Evolutionary conservation across 176 grass and related monocot genomes (phyloP), one percentile per base, ranked within the genome.

Genomic region (Pharus latifolius): DNA sequence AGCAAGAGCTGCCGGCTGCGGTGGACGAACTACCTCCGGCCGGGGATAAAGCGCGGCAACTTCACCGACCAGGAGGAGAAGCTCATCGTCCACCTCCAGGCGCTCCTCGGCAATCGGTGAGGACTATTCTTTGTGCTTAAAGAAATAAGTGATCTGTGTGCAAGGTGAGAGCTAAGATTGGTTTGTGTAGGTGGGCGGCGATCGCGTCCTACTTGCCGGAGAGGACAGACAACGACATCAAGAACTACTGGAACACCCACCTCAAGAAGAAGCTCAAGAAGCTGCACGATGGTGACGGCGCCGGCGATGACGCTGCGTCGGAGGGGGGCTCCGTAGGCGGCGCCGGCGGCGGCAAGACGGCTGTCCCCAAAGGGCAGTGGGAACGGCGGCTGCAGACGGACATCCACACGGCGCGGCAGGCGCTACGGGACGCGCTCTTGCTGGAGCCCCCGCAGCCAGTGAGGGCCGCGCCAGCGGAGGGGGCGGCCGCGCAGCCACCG

Each of bases 221-320:
- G 81, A 81, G 95, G 71, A 98, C 95, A 27, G 95, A 98, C 57
- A 98, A 98, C 74, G 95, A 98, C 72, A 93, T 98, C 59, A 98
- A 98, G 84, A 98, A 98, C 78, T 88, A 88, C 81, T 98, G 95
- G 95, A 98, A 98, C 81, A 93, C 95, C 6, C 90, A 93, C 32
- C 83, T 98, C 43, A 98, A 94, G 87, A 90, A 90, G 77, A 98
- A 93, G 79, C 84, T 94, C 22, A 98, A 81, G 81, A 84, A 85
- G 72, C 45, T 75, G 62, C 89, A 98, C 59, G 51, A 49, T 3
- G 50, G 49, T 17, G 60, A 75, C 29, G 75, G 59, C 3, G 74
- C 18, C 12, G 72, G 50, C 0, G 74, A 25, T 28, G 49, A 17
- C 0, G 55, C 22, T 5, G 6, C 38, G 37, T 31, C 48, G 2